A percentile compares a stretch with the other conserved stretches of the same genome.
These are phyloP conservation scores for Cornus florida DNA, from an alignment of 148 eudicot species.

Conservation along the genomic window DNA sequence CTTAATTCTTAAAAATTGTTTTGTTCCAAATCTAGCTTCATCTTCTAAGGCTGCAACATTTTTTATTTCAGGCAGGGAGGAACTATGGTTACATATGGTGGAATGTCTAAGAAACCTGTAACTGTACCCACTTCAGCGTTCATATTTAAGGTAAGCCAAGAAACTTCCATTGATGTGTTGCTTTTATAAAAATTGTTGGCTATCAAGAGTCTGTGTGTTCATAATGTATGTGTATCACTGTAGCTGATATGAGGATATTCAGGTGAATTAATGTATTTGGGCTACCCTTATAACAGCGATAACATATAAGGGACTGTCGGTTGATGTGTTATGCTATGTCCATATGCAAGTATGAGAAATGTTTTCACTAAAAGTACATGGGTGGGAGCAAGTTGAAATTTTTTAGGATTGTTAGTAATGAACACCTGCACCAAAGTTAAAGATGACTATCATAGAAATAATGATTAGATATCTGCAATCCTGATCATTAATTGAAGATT, in stretches of 20 bases:
- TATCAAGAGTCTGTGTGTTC: too few species aligned
- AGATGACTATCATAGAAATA: too few species aligned
- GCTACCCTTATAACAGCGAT: background rate
- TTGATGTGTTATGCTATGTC: background rate
- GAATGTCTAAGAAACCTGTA: constrained; percentile 92
- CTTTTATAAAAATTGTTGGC: background rate
- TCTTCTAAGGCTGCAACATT: background rate
- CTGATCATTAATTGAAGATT: background rate
- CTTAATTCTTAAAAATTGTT: background rate
- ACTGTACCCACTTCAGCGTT: constrained; percentile 81
- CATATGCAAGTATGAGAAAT: background rate
- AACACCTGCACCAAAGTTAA: too few species aligned
- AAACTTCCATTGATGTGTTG: constrained; percentile 6
- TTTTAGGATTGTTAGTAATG: background rate
- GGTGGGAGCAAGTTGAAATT: background rate
- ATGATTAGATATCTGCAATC: background rate
- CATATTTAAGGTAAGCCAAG: constrained; percentile 73
- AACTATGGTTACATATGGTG: constrained; percentile 98
- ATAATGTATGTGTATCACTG: background rate
- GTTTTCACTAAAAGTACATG: background rate
- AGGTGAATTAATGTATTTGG: background rate
- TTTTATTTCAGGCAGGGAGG: constrained; percentile 66
- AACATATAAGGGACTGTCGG: background rate
- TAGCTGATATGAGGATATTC: background rate
- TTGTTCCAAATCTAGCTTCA: background rate